Conservation (phyloP, 345 rosid genomes). For the Heritiera littoralis region DNA sequence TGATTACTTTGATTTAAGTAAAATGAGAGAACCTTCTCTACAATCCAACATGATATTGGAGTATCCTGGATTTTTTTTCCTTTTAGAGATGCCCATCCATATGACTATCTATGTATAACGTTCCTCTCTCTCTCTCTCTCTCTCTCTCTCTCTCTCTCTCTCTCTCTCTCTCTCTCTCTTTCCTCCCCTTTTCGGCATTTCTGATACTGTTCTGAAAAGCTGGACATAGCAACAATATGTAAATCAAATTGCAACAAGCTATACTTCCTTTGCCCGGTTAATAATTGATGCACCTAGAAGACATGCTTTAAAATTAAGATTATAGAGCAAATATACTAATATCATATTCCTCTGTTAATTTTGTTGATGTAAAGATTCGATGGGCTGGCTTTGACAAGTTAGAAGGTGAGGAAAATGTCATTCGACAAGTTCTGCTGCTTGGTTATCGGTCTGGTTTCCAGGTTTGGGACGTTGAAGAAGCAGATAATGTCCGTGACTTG, state of each 20-base stretch:
- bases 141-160: not conserved
- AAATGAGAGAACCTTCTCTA: not conserved
- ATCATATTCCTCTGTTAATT: not conserved
- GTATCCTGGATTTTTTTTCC: not conserved
- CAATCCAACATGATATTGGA: not conserved
- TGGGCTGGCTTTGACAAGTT: conserved; percentile 98
- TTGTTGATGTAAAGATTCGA: conserved; percentile 51
- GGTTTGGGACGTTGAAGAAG: conserved; percentile 97
- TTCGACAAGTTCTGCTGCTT: conserved; percentile 69
- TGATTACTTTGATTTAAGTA: not conserved
- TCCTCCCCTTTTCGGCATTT: too few relatives aligned
- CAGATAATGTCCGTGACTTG: conserved; percentile 69
- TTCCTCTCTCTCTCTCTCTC: not conserved
- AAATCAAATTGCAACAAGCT: not conserved
- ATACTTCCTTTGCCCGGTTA: not conserved
- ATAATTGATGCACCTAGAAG: not conserved
- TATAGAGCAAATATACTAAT: not conserved
- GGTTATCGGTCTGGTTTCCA: conserved; percentile 89
- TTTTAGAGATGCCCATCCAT: not conserved
- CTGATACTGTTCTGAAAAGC: too few relatives aligned
- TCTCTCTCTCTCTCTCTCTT: not conserved
- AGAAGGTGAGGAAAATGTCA: conserved; percentile 49
- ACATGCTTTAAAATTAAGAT: not conserved
- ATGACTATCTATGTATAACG: not conserved
- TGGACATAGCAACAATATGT: not conserved